Base-by-base conservation (phyloP, 305 asterid species). In the Fraxinus dipetala region DNA sequence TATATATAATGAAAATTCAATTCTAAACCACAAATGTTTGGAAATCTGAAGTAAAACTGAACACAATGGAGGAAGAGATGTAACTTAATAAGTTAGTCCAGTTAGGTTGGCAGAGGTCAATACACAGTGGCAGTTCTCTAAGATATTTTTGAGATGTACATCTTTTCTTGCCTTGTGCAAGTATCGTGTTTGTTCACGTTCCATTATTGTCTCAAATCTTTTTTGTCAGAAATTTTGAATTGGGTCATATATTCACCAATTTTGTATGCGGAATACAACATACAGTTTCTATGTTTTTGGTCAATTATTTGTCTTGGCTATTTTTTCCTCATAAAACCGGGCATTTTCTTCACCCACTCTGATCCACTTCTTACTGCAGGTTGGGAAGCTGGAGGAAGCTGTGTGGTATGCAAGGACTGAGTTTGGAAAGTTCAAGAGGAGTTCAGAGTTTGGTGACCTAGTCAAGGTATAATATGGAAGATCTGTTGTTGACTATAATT, bases 351-450 rank as follows among this genome's bases (percentile, higher is more conserved):
- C 20, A 43, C 80, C 69, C 61, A 76, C 34, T 85, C 85, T 81
- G 51, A 78, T 74, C 75, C 85, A 76, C 18, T 22, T 75, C 81
- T 77, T 4, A 54, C 78, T 81, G 82, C 89, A 93, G 99, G 90
- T 76, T 76, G 92, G 91, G 61, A 89, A 87, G 85, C 89, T 90
- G 74, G 94, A 90, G 84, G 98, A 95, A 79, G 95, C 97, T 83
- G 88, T 93, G 81, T 14, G 34, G 76, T 90, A 91, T 67, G 97
- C 95, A 76, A 86, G 96, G 89, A 87, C 86, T 67, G 93, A 92
- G 70, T 94, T 95, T 77, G 89, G 86, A 76, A 94, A 91, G 90
- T 91, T 94, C 87, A 86, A 88, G 80, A 85, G 88, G 54, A 80
- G 80, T 72, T 84, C 92, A 38, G 91, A 88, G 75, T 88, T 83